Percentiles rank a stretch among this genome's conserved stretches.
Evolutionary conservation across 495 filamentous ascomycete species (phyloP).

Genomic region (Filosporella fistucella): DNA sequence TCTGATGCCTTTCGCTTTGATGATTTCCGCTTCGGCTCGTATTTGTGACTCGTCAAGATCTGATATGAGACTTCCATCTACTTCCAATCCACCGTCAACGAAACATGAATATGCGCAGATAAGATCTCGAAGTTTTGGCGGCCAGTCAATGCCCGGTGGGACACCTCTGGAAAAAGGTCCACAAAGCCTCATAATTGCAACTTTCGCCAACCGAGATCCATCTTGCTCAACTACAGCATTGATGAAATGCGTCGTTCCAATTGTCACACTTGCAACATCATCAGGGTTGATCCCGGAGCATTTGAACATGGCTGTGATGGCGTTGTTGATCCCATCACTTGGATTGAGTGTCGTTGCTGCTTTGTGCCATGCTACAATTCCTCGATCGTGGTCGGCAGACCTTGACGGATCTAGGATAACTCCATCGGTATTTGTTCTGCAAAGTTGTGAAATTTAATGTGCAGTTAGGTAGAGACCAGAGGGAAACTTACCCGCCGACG

Average conservation of each 20-base stretch:
- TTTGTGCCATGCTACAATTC: constrained; percentile 50
- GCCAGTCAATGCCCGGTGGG: constrained; percentile 40
- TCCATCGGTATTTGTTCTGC: constrained; percentile 58
- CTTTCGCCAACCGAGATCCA: constrained; percentile 31
- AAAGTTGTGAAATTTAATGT: constrained; percentile 20
- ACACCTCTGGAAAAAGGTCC: constrained; percentile 35
- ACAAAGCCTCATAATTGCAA: constrained; percentile 43
- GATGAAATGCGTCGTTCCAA: constrained; percentile 36
- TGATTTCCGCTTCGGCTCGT: constrained; percentile 20
- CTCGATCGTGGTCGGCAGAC: constrained; percentile 29
- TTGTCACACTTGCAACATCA: constrained; percentile 46
- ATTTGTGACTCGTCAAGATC: constrained; percentile 26
- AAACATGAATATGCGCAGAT: constrained; percentile 27
- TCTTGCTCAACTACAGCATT: constrained; percentile 45
- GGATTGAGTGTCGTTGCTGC: constrained; percentile 52
- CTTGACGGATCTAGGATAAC: constrained; percentile 47
- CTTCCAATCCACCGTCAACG: constrained; percentile 34
- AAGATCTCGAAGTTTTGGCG: constrained; percentile 26
- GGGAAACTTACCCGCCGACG: constrained; percentile 12
- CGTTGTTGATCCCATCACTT: constrained; percentile 45
- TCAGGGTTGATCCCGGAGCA: constrained; percentile 31
- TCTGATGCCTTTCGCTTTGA: constrained; percentile 26
- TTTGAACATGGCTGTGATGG: constrained; percentile 40
- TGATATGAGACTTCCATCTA: constrained; percentile 31
- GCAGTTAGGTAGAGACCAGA: neutral